A percentile compares a stretch with the other conserved stretches of the same genome.
Conservation (phyloP, 73 alveolate genomes). For the Halteria grandinella region DNA sequence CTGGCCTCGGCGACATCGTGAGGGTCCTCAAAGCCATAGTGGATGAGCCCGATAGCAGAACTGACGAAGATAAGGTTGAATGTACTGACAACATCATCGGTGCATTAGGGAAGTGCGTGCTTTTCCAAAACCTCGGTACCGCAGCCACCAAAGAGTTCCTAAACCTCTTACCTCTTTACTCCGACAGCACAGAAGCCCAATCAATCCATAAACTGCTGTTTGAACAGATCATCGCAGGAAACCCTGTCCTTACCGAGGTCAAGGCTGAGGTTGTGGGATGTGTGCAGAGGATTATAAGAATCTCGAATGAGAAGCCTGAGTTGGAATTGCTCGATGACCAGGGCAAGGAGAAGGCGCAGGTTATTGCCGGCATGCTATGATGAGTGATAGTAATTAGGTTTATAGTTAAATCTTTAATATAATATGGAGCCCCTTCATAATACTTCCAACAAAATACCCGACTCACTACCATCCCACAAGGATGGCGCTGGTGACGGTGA, state of each 20-base stretch:
- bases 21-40: neutral
- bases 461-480: too few relatives aligned
- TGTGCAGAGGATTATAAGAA: slow-evolving; percentile 21
- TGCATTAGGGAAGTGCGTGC: neutral
- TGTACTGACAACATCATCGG: slow-evolving; percentile 13
- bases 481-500: too few relatives aligned
- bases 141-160: slow-evolving; percentile 10
- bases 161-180: slow-evolving; percentile 12
- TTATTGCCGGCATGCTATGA: too few relatives aligned
- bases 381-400: too few relatives aligned
- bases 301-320: slow-evolving; percentile 14
- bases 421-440: too few relatives aligned
- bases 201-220: slow-evolving; percentile 25
- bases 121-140: slow-evolving; percentile 14
- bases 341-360: slow-evolving; percentile 23
- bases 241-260: slow-evolving; percentile 19
- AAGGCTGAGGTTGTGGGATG: neutral
- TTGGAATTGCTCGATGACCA: slow-evolving; percentile 32
- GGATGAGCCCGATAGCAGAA: neutral
- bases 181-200: slow-evolving; percentile 47
- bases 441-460: too few relatives aligned
- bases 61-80: neutral
- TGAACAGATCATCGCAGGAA: slow-evolving; percentile 10
- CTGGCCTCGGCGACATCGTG: neutral
- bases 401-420: too few relatives aligned